Conservation (phyloP, 2,329 filamentous ascomycete species). For the Sporothrix sp. region DNA sequence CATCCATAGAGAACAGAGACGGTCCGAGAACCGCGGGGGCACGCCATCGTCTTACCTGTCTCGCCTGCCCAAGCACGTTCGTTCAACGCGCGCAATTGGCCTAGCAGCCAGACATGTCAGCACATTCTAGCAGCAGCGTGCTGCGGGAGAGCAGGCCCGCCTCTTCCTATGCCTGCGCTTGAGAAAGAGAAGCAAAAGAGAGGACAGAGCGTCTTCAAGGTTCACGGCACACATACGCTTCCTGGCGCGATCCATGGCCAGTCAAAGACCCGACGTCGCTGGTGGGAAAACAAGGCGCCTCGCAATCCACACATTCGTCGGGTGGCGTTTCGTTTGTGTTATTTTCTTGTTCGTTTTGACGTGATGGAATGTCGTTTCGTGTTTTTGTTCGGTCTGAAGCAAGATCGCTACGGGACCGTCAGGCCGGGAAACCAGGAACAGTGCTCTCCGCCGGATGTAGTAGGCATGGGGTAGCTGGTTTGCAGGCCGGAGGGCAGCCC, state of each 20-base stretch:
- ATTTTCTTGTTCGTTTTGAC: no score
- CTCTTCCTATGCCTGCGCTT: no score
- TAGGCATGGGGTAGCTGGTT: conserved; percentile 31
- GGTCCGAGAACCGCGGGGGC: background rate
- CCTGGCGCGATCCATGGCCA: conserved; percentile 54
- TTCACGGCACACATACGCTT: conserved; percentile 42
- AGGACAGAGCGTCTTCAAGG: background rate
- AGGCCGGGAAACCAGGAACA: conserved; percentile 32
- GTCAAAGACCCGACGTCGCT: conserved; percentile 22
- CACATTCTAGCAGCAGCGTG: conserved; percentile 1
- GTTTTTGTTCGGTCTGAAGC: conserved; percentile 3
- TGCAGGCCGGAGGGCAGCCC: conserved; percentile 12
- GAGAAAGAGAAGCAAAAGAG: background rate
- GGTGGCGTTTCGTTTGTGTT: background rate
- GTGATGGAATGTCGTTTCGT: background rate
- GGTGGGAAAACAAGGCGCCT: background rate
- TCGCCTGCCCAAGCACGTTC: conserved; percentile 81
- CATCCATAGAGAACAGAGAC: no score
- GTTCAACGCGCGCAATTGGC: conserved; percentile 85
- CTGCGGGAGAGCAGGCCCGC: no score
- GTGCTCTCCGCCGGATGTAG: conserved; percentile 32
- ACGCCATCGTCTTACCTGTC: conserved; percentile 49
- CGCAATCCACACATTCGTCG: conserved; percentile 7
- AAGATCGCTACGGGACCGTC: conserved; percentile 33
- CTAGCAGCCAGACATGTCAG: conserved; percentile 36